Conservation (phyloP, 106 monocot genomes). For the Acanthochlamys bracteata region DNA sequence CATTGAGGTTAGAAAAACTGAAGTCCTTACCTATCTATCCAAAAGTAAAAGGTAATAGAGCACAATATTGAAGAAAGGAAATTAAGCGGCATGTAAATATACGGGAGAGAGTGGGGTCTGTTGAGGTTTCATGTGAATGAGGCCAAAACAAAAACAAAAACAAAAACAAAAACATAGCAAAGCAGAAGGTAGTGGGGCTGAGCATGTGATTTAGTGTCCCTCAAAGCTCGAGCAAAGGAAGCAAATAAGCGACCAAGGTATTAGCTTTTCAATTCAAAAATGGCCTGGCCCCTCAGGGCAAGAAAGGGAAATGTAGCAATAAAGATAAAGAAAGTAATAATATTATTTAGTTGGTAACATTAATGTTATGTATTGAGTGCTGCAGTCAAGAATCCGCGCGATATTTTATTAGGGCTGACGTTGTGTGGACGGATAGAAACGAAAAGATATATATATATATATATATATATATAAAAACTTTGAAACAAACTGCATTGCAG, state of each 20-base stretch:
- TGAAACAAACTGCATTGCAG: too few relatives aligned
- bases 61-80: not conserved
- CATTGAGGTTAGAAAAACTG: too few relatives aligned
- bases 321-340: not conserved
- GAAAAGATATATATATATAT: too few relatives aligned
- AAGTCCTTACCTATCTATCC: too few relatives aligned
- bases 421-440: not conserved
- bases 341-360: not conserved
- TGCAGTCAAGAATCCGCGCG: conserved; percentile 10
- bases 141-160: too few relatives aligned
- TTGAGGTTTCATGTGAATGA: not conserved
- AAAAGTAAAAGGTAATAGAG: too few relatives aligned
- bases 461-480: too few relatives aligned
- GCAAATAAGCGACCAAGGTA: too few relatives aligned
- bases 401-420: conserved; percentile 17
- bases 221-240: not conserved
- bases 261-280: not conserved
- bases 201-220: not conserved
- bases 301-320: not conserved
- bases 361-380: not conserved
- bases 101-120: not conserved
- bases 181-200: not conserved
- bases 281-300: too few relatives aligned
- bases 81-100: not conserved
- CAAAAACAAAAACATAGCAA: not conserved